Percentiles rank a stretch among this genome's conserved stretches.
phyloP scores from a whole-genome alignment of 768 basidiomycete genomes.

The Leucocoprinus birnbaumii region DNA sequence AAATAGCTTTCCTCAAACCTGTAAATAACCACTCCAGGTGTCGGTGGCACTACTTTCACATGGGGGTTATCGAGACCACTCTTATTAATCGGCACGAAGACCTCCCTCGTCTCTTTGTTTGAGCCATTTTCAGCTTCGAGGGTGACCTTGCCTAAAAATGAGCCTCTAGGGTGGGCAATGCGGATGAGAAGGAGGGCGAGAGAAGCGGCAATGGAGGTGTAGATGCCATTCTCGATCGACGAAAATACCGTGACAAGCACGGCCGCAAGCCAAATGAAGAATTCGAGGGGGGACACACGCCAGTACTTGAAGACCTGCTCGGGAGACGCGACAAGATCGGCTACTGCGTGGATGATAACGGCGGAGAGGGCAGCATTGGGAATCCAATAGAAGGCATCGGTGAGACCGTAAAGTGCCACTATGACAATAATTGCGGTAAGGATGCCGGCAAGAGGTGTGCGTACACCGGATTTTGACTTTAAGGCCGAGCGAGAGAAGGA shows the following conservation, averaged over 20 bases:
- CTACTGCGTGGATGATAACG: conserved; percentile 92
- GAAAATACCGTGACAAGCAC: conserved; percentile 91
- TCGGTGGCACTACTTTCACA: conserved; percentile 72
- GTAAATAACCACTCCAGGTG: conserved; percentile 88
- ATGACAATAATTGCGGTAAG: conserved; percentile 85
- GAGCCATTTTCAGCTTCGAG: conserved; percentile 42
- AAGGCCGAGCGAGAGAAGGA: conserved; percentile 98
- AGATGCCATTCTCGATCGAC: conserved; percentile 92
- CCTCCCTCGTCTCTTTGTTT: conserved; percentile 52
- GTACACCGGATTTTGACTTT: conserved; percentile 95
- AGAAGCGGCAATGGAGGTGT: conserved; percentile 81
- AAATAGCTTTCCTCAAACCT: conserved; percentile 89
- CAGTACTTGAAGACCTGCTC: conserved; percentile 83
- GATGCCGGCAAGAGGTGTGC: conserved; percentile 89
- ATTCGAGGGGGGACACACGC: conserved; percentile 92
- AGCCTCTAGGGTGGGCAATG: conserved; percentile 82
- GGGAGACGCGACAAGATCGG: conserved; percentile 84
- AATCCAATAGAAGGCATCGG: conserved; percentile 90
- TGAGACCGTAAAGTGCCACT: conserved; percentile 92
- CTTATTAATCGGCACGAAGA: conserved; percentile 76
- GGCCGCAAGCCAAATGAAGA: conserved; percentile 82
- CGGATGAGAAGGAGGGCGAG: conserved; percentile 79
- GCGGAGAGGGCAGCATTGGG: conserved; percentile 83
- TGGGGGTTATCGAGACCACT: conserved; percentile 63
- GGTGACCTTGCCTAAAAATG: conserved; percentile 86